phyloP scores from a whole-genome alignment of 305 asterid genomes.

The Fraxinus dipetala region DNA sequence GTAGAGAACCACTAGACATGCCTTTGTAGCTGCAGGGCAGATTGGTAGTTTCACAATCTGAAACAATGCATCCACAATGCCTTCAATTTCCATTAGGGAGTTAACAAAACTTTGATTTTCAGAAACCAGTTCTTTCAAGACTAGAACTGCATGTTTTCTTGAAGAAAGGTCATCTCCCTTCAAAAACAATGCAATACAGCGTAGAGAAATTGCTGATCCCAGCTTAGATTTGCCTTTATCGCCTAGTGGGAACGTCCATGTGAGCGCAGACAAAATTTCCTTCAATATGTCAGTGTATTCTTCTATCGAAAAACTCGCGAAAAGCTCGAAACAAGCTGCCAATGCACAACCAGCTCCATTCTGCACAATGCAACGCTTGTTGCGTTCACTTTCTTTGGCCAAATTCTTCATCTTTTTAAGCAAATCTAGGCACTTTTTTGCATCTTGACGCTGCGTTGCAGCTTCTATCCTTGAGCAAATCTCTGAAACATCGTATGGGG shows the following conservation, averaged over 20 bases:
- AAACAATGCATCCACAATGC: constrained; percentile 43
- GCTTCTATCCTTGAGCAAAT: constrained; percentile 39
- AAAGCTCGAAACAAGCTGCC: constrained; percentile 50
- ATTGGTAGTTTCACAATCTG: constrained; percentile 54
- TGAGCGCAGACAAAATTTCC: constrained; percentile 45
- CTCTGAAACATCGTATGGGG: constrained; percentile 42
- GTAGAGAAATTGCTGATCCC: constrained; percentile 49
- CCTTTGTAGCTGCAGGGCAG: constrained; percentile 61
- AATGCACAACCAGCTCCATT: constrained; percentile 54
- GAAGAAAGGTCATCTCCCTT: constrained; percentile 53
- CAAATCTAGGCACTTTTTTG: constrained; percentile 39
- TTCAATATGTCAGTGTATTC: constrained; percentile 32
- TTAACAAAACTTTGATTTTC: constrained; percentile 24
- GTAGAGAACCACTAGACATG: constrained; percentile 51
- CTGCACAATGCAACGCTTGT: constrained; percentile 49
- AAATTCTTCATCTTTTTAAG: constrained; percentile 38
- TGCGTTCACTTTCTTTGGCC: constrained; percentile 71
- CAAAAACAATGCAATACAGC: constrained; percentile 52
- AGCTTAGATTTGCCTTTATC: constrained; percentile 50
- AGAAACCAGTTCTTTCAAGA: constrained; percentile 47
- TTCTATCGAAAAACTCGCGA: constrained; percentile 34
- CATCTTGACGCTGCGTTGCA: constrained; percentile 37
- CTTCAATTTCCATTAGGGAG: constrained; percentile 36
- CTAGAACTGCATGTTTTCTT: constrained; percentile 45
- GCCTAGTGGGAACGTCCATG: constrained; percentile 62